These are phyloP conservation scores for Kalmanozyma brasiliensis DNA, from an alignment of 1,284 basidiomycete genomes.

Conservation along the genomic window DNA sequence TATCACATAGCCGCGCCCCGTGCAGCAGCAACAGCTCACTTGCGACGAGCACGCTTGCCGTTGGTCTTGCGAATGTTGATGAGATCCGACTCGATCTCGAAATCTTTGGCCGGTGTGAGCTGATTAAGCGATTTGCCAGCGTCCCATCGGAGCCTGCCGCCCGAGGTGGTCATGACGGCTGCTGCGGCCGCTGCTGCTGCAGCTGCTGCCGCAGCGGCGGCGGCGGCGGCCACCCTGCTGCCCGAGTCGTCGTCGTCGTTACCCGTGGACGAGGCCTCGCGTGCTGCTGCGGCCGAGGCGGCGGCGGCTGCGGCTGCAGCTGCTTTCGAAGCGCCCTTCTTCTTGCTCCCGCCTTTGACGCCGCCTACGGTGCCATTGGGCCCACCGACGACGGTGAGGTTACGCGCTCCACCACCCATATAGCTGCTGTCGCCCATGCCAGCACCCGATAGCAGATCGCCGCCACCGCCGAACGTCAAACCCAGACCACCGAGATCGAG, in stretches of 20 bases:
- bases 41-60: slow-evolving; percentile 61
- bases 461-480: slow-evolving; percentile 42
- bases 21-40: slow-evolving; percentile 12
- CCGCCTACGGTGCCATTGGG: slow-evolving; percentile 37
- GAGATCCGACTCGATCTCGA: slow-evolving; percentile 66
- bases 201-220: slow-evolving; percentile 34
- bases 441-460: slow-evolving; percentile 43
- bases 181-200: slow-evolving; percentile 43
- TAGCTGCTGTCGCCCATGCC: slow-evolving; percentile 59
- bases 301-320: slow-evolving; percentile 43
- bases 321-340: slow-evolving; percentile 39
- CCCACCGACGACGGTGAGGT: slow-evolving; percentile 27
- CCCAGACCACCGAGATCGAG: slow-evolving; percentile 44
- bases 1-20: not conserved
- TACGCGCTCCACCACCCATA: slow-evolving; percentile 47
- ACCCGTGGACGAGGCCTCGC: slow-evolving; percentile 42
- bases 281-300: slow-evolving; percentile 39
- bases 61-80: slow-evolving; percentile 66
- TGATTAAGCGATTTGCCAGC: slow-evolving; percentile 63
- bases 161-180: slow-evolving; percentile 50
- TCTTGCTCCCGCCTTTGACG: slow-evolving; percentile 43
- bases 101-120: slow-evolving; percentile 65
- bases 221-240: slow-evolving; percentile 43
- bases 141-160: slow-evolving; percentile 64
- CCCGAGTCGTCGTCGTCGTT: slow-evolving; percentile 52